phyloP scores from a whole-genome alignment of 108 stramenopile species.

The Asterionellopsis glacialis region DNA sequence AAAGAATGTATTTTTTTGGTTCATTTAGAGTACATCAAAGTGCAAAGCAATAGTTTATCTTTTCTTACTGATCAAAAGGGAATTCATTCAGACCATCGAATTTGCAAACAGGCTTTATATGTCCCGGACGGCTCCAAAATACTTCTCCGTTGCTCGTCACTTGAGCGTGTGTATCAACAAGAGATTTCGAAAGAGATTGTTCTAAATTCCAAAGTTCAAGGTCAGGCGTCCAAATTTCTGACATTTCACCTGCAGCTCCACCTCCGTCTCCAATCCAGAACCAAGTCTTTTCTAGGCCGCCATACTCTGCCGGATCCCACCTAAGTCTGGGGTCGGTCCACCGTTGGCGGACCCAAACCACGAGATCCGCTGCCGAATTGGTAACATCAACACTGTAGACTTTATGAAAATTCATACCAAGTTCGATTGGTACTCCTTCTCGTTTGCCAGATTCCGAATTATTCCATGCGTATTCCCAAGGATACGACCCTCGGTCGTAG shows the following conservation, averaged over 20 bases:
- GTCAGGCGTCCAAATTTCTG: slow-evolving; percentile 49
- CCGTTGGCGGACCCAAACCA: slow-evolving; percentile 33
- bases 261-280: slow-evolving; percentile 25
- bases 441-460: background rate
- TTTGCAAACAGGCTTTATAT: slow-evolving; percentile 28
- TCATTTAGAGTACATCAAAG: no score
- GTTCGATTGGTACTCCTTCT: slow-evolving; percentile 26
- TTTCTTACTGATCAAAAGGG: slow-evolving; percentile 25
- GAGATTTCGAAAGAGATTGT: slow-evolving; percentile 4
- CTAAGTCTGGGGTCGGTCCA: slow-evolving; percentile 35
- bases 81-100: slow-evolving; percentile 30
- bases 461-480: slow-evolving; percentile 17
- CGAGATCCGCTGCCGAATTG: slow-evolving; percentile 25
- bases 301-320: slow-evolving; percentile 28
- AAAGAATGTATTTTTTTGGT: no score
- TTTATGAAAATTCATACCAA: slow-evolving; percentile 31
- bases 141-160: slow-evolving; percentile 21
- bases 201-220: slow-evolving; percentile 39
- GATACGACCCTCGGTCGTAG: slow-evolving; percentile 30
- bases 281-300: slow-evolving; percentile 19
- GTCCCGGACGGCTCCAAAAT: slow-evolving; percentile 36
- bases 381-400: slow-evolving; percentile 25
- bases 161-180: slow-evolving; percentile 25
- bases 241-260: slow-evolving; percentile 25
- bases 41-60: no score